A percentile compares a stretch with the other conserved stretches of the same genome.
These are phyloP conservation scores for Fusarium sp. DNA, from an alignment of 2,329 filamentous ascomycete genomes.

Conservation along the genomic window DNA sequence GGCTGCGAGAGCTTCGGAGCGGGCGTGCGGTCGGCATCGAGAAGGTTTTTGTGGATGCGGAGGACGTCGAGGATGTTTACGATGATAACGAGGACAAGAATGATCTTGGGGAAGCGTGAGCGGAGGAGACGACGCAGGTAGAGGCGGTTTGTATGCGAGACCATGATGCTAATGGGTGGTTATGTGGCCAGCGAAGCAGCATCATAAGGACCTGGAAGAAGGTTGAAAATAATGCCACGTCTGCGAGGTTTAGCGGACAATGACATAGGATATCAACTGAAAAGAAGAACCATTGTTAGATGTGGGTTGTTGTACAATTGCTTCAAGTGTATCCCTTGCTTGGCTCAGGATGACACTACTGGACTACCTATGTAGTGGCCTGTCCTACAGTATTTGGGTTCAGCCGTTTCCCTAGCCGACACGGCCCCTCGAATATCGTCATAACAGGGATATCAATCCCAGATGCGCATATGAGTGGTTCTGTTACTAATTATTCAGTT, in stretches of 20 bases:
- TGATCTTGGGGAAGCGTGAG: constrained; percentile 52
- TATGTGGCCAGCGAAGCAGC: constrained; percentile 40
- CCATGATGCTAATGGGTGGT: constrained; percentile 47
- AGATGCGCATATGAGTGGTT: background rate
- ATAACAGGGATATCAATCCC: constrained; percentile 9
- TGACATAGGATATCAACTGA: background rate
- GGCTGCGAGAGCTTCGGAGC: constrained; percentile 47
- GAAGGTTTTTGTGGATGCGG: constrained; percentile 54
- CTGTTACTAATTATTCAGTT: background rate
- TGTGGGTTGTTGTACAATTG: constrained; percentile 3
- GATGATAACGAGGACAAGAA: constrained; percentile 53
- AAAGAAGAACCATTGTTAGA: constrained; percentile 14
- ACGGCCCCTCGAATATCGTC: constrained; percentile 2
- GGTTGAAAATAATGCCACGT: constrained; percentile 7
- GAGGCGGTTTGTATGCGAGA: constrained; percentile 51
- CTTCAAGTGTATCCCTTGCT: constrained; percentile 20
- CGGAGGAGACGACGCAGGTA: constrained; percentile 57
- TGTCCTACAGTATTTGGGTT: constrained; percentile 6
- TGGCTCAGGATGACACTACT: constrained; percentile 18
- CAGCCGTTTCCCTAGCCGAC: constrained; percentile 8
- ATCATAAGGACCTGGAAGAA: constrained; percentile 33
- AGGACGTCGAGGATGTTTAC: constrained; percentile 57
- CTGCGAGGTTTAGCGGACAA: background rate
- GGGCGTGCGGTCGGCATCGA: constrained; percentile 46
- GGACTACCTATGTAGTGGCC: background rate